Conservation (phyloP, 1,284 basidiomycete genomes). For the Fomitopsis pinicola region DNA sequence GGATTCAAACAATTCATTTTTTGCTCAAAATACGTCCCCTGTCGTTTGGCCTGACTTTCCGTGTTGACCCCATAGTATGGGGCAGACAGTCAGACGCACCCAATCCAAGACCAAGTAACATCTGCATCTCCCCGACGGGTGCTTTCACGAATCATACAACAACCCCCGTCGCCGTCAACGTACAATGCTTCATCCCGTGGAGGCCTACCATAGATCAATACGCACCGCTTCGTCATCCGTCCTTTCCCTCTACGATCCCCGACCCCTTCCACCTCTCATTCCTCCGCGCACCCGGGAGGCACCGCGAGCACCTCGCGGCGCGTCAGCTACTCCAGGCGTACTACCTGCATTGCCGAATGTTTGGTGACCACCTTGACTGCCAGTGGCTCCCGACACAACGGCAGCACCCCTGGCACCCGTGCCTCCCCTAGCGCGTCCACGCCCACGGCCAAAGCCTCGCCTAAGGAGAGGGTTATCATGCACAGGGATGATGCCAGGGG, state of each 20-base stretch:
- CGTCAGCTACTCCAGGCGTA: background rate
- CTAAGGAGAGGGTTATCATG: background rate
- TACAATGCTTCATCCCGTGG: background rate
- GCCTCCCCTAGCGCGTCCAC: background rate
- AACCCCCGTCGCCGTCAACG: background rate
- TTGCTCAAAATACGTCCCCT: too few species aligned
- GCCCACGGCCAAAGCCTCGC: background rate
- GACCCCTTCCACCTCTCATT: background rate
- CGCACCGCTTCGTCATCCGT: background rate
- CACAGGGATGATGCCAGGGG: background rate
- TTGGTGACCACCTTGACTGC: background rate
- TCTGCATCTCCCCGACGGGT: too few species aligned
- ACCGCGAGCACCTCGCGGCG: background rate
- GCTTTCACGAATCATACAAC: background rate
- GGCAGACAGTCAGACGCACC: too few species aligned
- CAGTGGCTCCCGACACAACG: background rate
- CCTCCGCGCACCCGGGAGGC: background rate
- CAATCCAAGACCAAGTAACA: too few species aligned
- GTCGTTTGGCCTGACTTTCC: too few species aligned
- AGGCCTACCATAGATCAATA: background rate
- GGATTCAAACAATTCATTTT: too few species aligned
- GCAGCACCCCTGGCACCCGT: background rate
- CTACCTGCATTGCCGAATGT: background rate
- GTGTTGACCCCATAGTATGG: too few species aligned
- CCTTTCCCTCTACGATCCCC: background rate